A percentile compares a stretch with the other conserved stretches of the same genome.
phyloP scores from a whole-genome alignment of 768 basidiomycete genomes.

The Rhodotorula toruloides region DNA sequence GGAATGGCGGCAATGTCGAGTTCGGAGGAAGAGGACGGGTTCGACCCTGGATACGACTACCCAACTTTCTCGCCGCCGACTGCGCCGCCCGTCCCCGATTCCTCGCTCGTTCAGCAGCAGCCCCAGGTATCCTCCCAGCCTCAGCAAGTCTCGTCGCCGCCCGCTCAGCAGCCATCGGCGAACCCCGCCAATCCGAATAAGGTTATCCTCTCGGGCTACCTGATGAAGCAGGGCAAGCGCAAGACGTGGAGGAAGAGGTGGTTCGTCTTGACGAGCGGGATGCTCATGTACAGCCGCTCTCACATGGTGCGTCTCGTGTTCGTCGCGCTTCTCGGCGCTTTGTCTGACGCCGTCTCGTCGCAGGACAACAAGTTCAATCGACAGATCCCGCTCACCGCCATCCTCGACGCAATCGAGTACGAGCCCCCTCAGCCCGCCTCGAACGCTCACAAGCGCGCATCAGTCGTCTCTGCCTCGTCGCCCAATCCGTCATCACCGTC shows the following conservation, averaged over 20 bases:
- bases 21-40: slow-evolving; percentile 38
- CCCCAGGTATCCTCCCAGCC: not conserved
- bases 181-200: slow-evolving; percentile 61
- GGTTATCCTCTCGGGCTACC: slow-evolving; percentile 76
- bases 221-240: slow-evolving; percentile 95
- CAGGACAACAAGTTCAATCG: slow-evolving; percentile 88
- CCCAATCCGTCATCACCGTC: not conserved
- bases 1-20: not conserved
- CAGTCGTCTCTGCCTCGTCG: not conserved
- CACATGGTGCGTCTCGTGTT: slow-evolving; percentile 71
- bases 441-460: not conserved
- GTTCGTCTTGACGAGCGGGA: slow-evolving; percentile 88
- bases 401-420: slow-evolving; percentile 88
- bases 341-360: not conserved
- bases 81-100: not conserved
- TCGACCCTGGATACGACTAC: not conserved
- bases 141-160: not conserved
- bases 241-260: slow-evolving; percentile 94
- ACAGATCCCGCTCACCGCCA: slow-evolving; percentile 72
- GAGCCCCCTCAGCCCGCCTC: slow-evolving; percentile 50
- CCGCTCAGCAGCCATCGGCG: too few relatives aligned
- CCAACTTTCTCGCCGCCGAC: too few relatives aligned
- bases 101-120: not conserved
- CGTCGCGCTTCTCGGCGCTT: slow-evolving; percentile 5
- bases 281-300: slow-evolving; percentile 77